These are phyloP conservation scores for Pseudonitzschia multiseries DNA, from an alignment of 108 stramenopile genomes.

Conservation along the genomic window DNA sequence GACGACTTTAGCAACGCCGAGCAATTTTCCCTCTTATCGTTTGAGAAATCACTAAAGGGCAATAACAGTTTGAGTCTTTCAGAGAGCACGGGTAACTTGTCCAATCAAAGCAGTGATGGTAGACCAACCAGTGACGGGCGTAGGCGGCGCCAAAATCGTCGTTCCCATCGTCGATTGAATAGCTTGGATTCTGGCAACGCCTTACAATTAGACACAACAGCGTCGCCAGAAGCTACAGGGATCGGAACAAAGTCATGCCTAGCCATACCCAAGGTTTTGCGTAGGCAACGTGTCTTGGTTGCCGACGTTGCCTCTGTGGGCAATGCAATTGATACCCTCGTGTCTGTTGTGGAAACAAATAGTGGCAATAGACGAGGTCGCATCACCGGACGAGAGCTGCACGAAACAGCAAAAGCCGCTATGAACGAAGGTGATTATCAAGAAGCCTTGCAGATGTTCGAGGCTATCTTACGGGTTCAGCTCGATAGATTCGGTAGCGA, in stretches of 20 bases:
- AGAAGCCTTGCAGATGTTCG: slow-evolving; percentile 31
- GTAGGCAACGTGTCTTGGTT: slow-evolving; percentile 26
- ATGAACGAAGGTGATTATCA: slow-evolving; percentile 43
- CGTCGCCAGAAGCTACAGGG: not conserved
- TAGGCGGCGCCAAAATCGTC: not conserved
- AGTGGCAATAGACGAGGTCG: slow-evolving; percentile 7
- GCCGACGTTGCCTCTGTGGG: slow-evolving; percentile 46
- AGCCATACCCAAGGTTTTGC: slow-evolving; percentile 16
- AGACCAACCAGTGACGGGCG: not conserved
- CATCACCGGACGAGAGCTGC: slow-evolving; percentile 37
- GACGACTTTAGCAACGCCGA: slow-evolving; percentile 23
- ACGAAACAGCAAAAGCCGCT: slow-evolving; percentile 40
- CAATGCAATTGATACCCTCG: slow-evolving; percentile 31
- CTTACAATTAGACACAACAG: not conserved
- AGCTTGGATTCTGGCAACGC: slow-evolving; percentile 19
- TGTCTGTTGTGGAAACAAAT: slow-evolving; percentile 12
- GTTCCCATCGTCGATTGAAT: slow-evolving; percentile 16
- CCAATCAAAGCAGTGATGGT: not conserved
- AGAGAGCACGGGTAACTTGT: not conserved
- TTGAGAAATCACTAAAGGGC: slow-evolving; percentile 6
- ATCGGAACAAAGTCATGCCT: slow-evolving; percentile 19
- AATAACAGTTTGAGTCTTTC: not conserved
- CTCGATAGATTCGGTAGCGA: slow-evolving; percentile 35
- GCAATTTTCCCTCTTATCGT: slow-evolving; percentile 21
- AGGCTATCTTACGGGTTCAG: slow-evolving; percentile 39